Evolutionary conservation across 164 flowering plant species (phyloP), one percentile per base, ranked within the genome.

Genomic region (Piper betle): DNA sequence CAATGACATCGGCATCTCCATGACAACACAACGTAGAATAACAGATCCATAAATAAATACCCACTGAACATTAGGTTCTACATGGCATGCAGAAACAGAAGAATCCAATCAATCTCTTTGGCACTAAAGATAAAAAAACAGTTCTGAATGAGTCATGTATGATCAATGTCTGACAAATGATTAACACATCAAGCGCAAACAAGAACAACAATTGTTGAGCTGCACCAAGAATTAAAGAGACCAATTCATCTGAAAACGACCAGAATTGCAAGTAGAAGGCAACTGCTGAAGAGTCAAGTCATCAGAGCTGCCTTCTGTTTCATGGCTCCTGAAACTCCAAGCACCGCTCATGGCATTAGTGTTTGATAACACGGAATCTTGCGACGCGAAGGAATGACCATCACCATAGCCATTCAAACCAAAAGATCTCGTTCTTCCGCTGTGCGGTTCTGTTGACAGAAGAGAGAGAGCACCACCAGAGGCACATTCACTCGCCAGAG

Each of bases 401-500:
- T 52, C 12, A 70, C 75, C 52, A 16, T 71, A 62, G 74, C 64
- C 62, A 39, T 69, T 74, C 52, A 70, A 66, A 67, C 64, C 71
- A 0, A 79, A 64, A 52, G 81, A 65, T 53, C 64, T 77, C 67
- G 63, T 77, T 77, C 81, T 73, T 39, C 80, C 75, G 77, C 69
- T 79, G 88, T 87, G 84, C 60, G 79, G 75, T 65, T 82, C 84
- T 69, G 71, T 79, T 86, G 97, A 86, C 96, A 91, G 97, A 91
- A 91, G 97, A 91, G 97, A 86, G 96, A 88, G 97, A 91, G 96
- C 97, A 91, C 97, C 73, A 79, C 74, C 71, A 19, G 96, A 83
- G 84, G 83, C 83, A 79, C 80, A 75, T 70, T 79, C 88, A 56
- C 77, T 79, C 0, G 81, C 59, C 71, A 84, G 75, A 69, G 75